These are phyloP conservation scores for Thielaviopsis cerberus DNA, from an alignment of 2,329 filamentous ascomycete species.

Conservation along the genomic window DNA sequence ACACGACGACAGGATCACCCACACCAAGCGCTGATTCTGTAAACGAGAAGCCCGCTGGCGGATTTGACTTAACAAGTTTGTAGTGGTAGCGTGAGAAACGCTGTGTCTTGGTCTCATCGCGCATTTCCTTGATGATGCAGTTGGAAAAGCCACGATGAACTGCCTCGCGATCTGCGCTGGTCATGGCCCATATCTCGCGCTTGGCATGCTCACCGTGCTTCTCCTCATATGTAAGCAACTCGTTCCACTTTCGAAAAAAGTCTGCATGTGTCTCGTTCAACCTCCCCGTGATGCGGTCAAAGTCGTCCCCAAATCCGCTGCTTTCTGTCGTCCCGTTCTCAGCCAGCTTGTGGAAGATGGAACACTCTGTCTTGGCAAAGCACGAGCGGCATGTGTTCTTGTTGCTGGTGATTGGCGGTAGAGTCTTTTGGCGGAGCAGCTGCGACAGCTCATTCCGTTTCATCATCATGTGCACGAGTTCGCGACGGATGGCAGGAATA, in stretches of 20 bases:
- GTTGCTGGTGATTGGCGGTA: constrained; percentile 73
- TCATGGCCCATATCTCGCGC: constrained; percentile 89
- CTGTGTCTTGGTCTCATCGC: constrained; percentile 44
- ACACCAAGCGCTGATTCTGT: constrained; percentile 71
- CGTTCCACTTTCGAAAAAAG: constrained; percentile 92
- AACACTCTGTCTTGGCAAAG: constrained; percentile 80
- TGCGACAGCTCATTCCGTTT: constrained; percentile 79
- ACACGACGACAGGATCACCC: constrained; percentile 89
- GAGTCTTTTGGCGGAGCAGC: constrained; percentile 62
- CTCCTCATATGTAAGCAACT: constrained; percentile 82
- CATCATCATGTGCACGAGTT: constrained; percentile 91
- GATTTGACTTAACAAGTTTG: constrained; percentile 55
- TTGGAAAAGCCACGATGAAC: constrained; percentile 79
- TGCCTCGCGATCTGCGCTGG: constrained; percentile 72
- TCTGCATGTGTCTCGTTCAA: constrained; percentile 55
- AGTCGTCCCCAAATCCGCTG: constrained; percentile 65
- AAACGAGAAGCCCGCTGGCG: constrained; percentile 54
- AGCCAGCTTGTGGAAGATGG: constrained; percentile 79
- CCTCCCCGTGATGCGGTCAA: constrained; percentile 61
- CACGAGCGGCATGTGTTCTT: constrained; percentile 69
- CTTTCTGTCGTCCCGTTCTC: constrained; percentile 68
- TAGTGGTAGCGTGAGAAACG: constrained; percentile 90
- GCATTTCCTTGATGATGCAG: constrained; percentile 41
- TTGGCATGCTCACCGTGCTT: constrained; percentile 73
- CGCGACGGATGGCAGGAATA: constrained; percentile 68